Evolutionary conservation across 2,329 filamentous ascomycete species (phyloP), one percentile per base, ranked within the genome.

Genomic region (Colletotrichum kahawae): DNA sequence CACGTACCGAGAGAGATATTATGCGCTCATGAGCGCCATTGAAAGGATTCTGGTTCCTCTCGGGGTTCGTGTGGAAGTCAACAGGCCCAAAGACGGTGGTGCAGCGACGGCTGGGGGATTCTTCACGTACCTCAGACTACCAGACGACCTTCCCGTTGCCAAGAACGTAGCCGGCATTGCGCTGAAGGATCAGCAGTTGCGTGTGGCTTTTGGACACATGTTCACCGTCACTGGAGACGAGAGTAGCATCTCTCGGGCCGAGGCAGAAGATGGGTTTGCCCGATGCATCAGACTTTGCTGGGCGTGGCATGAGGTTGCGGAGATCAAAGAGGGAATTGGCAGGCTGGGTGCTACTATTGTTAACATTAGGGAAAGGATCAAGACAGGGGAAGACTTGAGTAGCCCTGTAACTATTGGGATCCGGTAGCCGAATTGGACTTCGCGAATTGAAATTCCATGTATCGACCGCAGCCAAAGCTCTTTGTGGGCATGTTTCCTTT

Each of bases 281-380:
- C 82, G 87, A 60, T 88, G 89, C 59, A 84, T 95, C 34, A 88
- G 93, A 56, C 82, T 95, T 21, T 95, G 92, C 75, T 95, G 94
- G 83, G 88, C 92, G 7, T 96, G 93, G 91, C 93, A 94, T 82
- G 88, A 92, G 3, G 91, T 93, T 79, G 87, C 88, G 18, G 86
- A 90, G 67, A 83, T 97, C 18, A 87, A 86, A 0, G 93, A 95
- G 79, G 95, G 94, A 0, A 88, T 96, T 7, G 82, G 86, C 80
- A 90, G 93, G 78, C 84, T 96, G 69, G 92, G 62, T 7, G 57
- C 43, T 8, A 68, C 64, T 0, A 72, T 72, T 14, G 4, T 8
- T 4, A 24, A 68, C 5, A 36, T 72, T 2, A 62, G 64, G 2
- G 10, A 16, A 4, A 60, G 64, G 4, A 62, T 56, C 6, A 8